These are phyloP conservation scores for Stenogyne calaminthoides DNA, from an alignment of 305 asterid species.

Conservation along the genomic window DNA sequence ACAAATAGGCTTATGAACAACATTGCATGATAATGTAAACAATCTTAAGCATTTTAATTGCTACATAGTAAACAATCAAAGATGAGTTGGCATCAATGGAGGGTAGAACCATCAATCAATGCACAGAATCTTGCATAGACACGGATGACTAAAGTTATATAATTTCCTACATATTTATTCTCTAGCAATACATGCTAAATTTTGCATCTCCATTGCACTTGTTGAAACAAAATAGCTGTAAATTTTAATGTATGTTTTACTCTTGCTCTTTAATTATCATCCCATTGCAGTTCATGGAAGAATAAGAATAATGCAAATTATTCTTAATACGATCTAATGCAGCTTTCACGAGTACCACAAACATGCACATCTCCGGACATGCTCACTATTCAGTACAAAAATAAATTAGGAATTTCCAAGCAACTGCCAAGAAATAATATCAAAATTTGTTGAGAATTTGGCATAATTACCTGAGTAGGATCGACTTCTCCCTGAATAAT, in stretches of 20 bases:
- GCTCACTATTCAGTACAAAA: neutral
- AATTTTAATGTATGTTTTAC: conserved; percentile 3
- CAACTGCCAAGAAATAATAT: neutral
- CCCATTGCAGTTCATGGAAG: neutral
- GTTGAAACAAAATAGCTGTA: neutral
- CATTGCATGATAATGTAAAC: neutral
- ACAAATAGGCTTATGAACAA: neutral
- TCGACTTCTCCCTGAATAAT: conserved; percentile 99
- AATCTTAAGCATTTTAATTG: conserved; percentile 17
- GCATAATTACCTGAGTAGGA: conserved; percentile 88
- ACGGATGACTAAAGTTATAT: neutral
- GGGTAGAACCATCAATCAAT: conserved; percentile 18
- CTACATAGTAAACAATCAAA: conserved; percentile 9
- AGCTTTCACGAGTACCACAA: conserved; percentile 2
- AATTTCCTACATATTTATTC: neutral
- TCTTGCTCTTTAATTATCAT: neutral
- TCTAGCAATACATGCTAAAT: neutral
- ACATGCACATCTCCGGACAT: neutral
- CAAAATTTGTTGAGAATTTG: conserved; percentile 8
- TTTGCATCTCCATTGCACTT: neutral
- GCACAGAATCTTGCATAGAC: neutral
- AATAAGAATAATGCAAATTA: neutral
- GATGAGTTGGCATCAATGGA: conserved; percentile 5
- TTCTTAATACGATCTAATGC: neutral
- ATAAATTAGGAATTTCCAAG: neutral